Conservation (phyloP, 2,329 filamentous ascomycete genomes). For the Diaporthe caulivora region DNA sequence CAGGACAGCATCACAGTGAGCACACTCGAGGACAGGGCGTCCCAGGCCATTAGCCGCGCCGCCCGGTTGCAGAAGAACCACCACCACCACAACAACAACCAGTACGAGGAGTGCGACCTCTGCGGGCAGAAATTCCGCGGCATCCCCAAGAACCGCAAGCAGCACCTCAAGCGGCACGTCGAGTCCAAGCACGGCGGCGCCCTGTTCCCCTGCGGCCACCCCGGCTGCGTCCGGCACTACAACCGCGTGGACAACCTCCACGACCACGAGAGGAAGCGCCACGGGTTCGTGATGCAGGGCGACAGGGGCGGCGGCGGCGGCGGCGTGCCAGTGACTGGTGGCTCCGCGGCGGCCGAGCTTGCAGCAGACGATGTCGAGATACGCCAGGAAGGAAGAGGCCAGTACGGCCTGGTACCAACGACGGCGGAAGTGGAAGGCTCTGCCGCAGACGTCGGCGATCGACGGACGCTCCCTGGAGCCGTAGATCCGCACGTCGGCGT, state of each 20-base stretch:
- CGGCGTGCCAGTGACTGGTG: no score
- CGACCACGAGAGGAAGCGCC: constrained; percentile 13
- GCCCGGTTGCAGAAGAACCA: background rate
- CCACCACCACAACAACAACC: background rate
- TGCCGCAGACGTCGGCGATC: background rate
- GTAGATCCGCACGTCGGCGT: background rate
- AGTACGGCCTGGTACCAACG: background rate
- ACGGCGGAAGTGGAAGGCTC: background rate
- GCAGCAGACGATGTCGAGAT: background rate
- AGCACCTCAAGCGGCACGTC: constrained; percentile 22
- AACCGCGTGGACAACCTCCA: constrained; percentile 29
- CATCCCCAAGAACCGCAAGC: constrained; percentile 14
- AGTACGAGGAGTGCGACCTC: background rate
- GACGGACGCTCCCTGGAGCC: background rate
- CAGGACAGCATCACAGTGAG: constrained; percentile 18
- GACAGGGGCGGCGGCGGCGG: background rate
- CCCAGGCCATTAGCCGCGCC: background rate
- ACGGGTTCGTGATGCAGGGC: background rate
- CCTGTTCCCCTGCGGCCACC: background rate
- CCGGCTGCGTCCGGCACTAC: background rate
- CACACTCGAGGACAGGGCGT: background rate
- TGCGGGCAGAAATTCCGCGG: constrained; percentile 12
- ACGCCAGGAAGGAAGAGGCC: background rate
- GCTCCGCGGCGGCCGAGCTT: background rate
- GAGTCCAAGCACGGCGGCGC: background rate